A percentile compares a stretch with the other conserved stretches of the same genome.
Conservation (phyloP, 176 grass and related monocot genomes). For the Juncus inflexus region DNA sequence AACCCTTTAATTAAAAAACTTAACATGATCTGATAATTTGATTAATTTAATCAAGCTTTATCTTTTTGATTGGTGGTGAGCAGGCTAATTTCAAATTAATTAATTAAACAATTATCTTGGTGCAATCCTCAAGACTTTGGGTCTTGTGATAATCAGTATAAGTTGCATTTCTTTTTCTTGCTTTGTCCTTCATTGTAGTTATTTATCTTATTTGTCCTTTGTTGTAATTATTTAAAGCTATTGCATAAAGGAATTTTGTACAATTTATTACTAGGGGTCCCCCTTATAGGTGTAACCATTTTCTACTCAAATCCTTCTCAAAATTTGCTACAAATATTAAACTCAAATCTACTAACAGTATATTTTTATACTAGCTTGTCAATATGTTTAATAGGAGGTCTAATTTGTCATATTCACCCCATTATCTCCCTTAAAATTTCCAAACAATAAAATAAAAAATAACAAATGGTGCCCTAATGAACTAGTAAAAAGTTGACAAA, state of each 20-base stretch:
- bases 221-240: background rate
- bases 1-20: slow-evolving; percentile 7
- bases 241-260: background rate
- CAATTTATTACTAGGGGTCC: slow-evolving; percentile 6
- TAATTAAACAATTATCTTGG: slow-evolving; percentile 21
- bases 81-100: slow-evolving; percentile 20
- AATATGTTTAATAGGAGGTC: too few relatives aligned
- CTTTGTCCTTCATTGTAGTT: background rate
- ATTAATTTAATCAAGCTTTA: slow-evolving; percentile 22
- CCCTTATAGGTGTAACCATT: background rate
- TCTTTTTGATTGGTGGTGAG: slow-evolving; percentile 29
- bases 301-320: slow-evolving; percentile 8
- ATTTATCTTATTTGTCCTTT: background rate
- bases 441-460: too few relatives aligned
- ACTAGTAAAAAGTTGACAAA: too few relatives aligned
- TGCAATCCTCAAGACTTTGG: slow-evolving; percentile 13
- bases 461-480: too few relatives aligned
- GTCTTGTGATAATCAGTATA: slow-evolving; percentile 11
- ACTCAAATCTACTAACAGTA: background rate
- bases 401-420: too few relatives aligned
- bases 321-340: background rate
- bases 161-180: background rate
- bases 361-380: too few relatives aligned
- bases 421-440: too few relatives aligned
- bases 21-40: background rate